Evolutionary conservation across 1,284 basidiomycete genomes (phyloP), one percentile per base, ranked within the genome.

Genomic region (Rhodotorula mucilaginosa): DNA sequence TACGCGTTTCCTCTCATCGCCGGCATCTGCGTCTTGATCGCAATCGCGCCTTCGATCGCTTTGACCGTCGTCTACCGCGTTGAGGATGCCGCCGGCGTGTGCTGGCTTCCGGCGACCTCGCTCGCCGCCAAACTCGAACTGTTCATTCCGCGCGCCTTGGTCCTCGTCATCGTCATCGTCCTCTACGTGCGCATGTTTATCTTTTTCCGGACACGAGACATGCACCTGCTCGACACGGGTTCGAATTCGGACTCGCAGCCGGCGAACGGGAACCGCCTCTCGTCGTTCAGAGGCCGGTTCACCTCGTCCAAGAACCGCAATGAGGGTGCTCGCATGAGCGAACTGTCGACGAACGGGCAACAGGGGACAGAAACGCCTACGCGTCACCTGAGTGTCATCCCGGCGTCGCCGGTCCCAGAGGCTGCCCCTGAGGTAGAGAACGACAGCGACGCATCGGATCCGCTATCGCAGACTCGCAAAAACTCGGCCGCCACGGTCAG

Each of bases 141-240:
- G 12, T 74, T 74, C 49, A 39, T 74, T 29, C 72, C 72, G 19
- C 69, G 72, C 44, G 69, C 69, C 18, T 5, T 52, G 3, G 58
- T 65, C 48, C 59, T 74, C 19, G 57, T 61, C 48, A 15, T 57
- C 61, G 70, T 71, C 48, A 71, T 74, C 64, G 7, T 31, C 44
- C 58, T 69, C 26, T 71, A 68, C 71, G 23, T 57, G 5, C 68
- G 63, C 39, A 70, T 74, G 34, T 66, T 74, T 44, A 12, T 69
- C 51, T 74, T 68, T 62, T 69, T 74, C 49, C 67, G 67, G 19
- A 51, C 48, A 2, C 72, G 72, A 2, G 70, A 74, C 56, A 39
- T 71, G 47, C 52, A 61, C 26, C 19, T 69, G 8, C 62, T 74
- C 57, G 69, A 57, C 13, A 61, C 63, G 59, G 57, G 46, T 18